Conservation (phyloP, 2,329 filamentous ascomycete species). For the Colletotrichum gigasporum region DNA sequence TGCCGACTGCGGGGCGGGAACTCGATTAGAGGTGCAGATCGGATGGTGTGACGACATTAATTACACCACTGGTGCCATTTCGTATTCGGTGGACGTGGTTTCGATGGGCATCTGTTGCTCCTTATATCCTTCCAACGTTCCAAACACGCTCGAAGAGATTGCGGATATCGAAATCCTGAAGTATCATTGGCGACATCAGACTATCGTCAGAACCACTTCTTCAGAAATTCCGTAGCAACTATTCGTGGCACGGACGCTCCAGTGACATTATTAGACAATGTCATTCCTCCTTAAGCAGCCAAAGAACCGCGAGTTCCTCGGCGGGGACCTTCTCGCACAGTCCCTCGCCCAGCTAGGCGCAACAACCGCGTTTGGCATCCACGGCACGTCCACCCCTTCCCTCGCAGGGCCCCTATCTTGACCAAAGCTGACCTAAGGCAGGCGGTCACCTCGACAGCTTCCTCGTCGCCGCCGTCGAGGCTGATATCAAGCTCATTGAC, state of each 20-base stretch:
- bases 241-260: too few species aligned
- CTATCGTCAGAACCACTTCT: too few species aligned
- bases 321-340: slow-evolving; percentile 17
- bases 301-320: slow-evolving; percentile 3
- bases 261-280: too few species aligned
- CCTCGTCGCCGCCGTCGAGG: slow-evolving; percentile 17
- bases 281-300: slow-evolving; percentile 4
- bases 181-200: neutral
- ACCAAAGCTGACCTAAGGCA: neutral
- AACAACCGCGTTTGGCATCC: slow-evolving; percentile 4
- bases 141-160: too few species aligned
- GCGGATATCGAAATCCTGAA: neutral
- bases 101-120: too few species aligned
- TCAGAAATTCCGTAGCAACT: too few species aligned
- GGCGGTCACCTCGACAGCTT: slow-evolving; percentile 17
- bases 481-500: slow-evolving; percentile 21
- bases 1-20: too few species aligned
- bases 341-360: slow-evolving; percentile 7
- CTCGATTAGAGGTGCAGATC: neutral
- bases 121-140: too few species aligned
- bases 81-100: too few species aligned
- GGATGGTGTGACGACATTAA: neutral
- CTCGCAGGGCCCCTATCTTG: neutral
- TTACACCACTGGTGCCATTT: too few species aligned
- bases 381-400: neutral